Evolutionary conservation across 2,329 filamentous ascomycete genomes (phyloP), one percentile per base, ranked within the genome.

Genomic region (Xylariaceae sp.): DNA sequence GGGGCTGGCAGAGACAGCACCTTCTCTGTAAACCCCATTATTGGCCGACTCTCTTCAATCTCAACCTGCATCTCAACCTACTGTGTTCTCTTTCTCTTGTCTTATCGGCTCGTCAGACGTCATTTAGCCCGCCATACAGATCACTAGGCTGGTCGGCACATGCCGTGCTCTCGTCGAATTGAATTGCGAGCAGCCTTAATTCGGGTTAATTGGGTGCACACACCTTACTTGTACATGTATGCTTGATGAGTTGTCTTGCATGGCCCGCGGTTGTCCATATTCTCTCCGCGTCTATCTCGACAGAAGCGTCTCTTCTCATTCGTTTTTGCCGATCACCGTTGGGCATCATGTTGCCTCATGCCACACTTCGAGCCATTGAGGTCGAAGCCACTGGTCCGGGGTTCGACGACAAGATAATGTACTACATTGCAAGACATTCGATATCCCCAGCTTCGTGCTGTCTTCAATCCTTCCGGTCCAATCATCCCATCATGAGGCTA

Each of bases 181-280:
- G 41, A 19, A 50, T 47, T 55, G 44, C 52, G 41, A 50, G 52
- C 56, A 46, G 53, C 52, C 56, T 58, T 55, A 56, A 50, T 50
- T 49, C 51, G 32, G 21, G 22, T 37, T 39, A 27, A 32, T 22
- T 19, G 45, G 48, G 45, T 33, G 41, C 37, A 37, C 46, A 45
- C 41, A 50, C 43, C 47, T 44, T 45, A n/a, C n/a, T n/a, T n/a
- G 16, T 16, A 32, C 16, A 12, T 32, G 17, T 35, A 53, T 55
- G 52, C 40, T 40, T 44, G 55, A 59, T 61, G 58, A 60, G 55
- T 57, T 60, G 58, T 58, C 55, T 48, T 55, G 57, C 58, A 61
- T 60, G 40, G 44, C 47, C 47, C 50, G 45, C 56, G 43, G 48
- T 34, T 40, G 34, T 46, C 59, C 35, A 55, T 12, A 22, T 49